Conservation (phyloP, 78 protist species). For the Pelomyxa schiedti region DNA sequence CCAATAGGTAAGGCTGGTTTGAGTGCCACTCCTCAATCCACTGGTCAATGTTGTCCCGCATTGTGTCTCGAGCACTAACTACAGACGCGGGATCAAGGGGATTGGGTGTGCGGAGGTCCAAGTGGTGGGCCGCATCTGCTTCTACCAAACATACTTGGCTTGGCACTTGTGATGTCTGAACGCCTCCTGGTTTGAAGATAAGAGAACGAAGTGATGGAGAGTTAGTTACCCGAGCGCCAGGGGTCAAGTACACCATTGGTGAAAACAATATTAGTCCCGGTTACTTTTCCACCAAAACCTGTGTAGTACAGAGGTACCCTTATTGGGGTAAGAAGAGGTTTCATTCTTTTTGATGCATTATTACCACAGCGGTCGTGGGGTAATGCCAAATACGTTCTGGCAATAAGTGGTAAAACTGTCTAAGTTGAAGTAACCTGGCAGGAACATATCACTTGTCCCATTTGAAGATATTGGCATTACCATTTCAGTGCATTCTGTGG, state of each 20-base stretch:
- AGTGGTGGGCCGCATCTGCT: constrained; percentile 33
- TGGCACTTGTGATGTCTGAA: no score
- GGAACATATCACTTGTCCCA: constrained; percentile 25
- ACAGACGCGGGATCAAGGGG: constrained; percentile 19
- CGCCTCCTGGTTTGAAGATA: no score
- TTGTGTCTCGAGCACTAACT: no score
- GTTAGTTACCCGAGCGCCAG: constrained; percentile 23
- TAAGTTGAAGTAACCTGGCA: neutral
- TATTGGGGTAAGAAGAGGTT: neutral
- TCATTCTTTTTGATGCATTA: no score
- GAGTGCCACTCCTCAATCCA: no score
- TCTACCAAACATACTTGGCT: no score
- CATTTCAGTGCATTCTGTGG: no score
- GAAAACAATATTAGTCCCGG: constrained; percentile 13
- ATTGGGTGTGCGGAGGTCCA: constrained; percentile 19
- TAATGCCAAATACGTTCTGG: neutral
- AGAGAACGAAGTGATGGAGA: neutral
- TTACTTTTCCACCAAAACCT: neutral
- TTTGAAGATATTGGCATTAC: no score
- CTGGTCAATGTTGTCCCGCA: no score
- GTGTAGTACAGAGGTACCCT: constrained; percentile 5
- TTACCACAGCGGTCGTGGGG: no score
- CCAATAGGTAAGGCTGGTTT: no score
- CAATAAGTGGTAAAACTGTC: neutral
- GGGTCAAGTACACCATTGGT: constrained; percentile 37